Conservation (phyloP, 2,329 filamentous ascomycete species). For the Parastagonospora avenae region DNA sequence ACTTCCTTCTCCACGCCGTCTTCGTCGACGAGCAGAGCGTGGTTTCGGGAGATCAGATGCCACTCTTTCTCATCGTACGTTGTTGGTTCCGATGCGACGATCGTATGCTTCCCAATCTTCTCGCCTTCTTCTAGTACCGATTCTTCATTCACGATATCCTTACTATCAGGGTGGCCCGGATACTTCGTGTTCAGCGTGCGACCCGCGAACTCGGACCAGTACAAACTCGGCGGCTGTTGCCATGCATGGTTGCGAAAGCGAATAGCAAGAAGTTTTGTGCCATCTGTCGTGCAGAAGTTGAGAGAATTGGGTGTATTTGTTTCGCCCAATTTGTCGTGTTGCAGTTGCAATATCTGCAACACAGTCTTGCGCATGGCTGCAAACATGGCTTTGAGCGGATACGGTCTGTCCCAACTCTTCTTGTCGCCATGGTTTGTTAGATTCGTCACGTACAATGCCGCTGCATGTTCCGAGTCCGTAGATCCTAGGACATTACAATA, state of each 20-base stretch:
- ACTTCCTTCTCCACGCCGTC: constrained; percentile 46
- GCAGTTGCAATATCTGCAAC: constrained; percentile 53
- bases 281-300: constrained; percentile 60
- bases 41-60: constrained; percentile 57
- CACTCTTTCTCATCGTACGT: constrained; percentile 60
- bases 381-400: constrained; percentile 51
- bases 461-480: constrained; percentile 60
- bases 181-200: constrained; percentile 60
- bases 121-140: constrained; percentile 44
- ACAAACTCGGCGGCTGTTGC: constrained; percentile 58
- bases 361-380: constrained; percentile 54
- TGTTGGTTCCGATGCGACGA: constrained; percentile 60
- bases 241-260: constrained; percentile 59
- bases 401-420: constrained; percentile 51
- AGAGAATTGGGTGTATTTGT: constrained; percentile 54
- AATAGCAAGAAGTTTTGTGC: constrained; percentile 55
- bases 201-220: constrained; percentile 57
- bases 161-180: constrained; percentile 54
- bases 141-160: constrained; percentile 40
- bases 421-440: constrained; percentile 48
- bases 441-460: constrained; percentile 56
- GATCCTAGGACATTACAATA: constrained; percentile 57
- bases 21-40: constrained; percentile 51
- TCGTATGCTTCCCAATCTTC: constrained; percentile 58
- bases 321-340: constrained; percentile 49